Evolutionary conservation across 2,329 filamentous ascomycete genomes (phyloP), one percentile per base, ranked within the genome.

Genomic region (Pyricularia grisea): DNA sequence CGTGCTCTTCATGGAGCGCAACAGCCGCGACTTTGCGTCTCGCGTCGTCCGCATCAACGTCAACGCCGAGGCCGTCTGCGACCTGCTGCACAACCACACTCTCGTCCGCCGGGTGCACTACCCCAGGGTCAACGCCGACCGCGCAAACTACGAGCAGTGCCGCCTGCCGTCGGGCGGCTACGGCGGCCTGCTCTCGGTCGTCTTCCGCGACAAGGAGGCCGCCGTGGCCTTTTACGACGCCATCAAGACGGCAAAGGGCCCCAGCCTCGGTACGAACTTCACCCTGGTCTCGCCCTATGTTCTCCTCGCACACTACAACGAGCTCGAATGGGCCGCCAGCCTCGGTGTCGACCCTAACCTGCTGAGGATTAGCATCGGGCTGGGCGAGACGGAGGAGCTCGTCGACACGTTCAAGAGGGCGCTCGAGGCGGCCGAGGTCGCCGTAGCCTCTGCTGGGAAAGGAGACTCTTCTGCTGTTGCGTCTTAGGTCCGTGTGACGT

Each of bases 231-330:
- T 98, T 78, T 97, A 91, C 78, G 93, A 99, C 79, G 85, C 87
- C 14, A 81, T 99, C 20, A 88, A 96, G 71, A 95, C 93, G 1
- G 89, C 93, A 58, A 99, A 99, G 79, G 95, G 95, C 0, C 95
- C 95, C 0, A 97, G 93, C 78, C 82, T 99, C 67, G 95, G 95
- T 2, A 98, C 95, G 0, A 99, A 99, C 78, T 99, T 99, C 77
- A 98, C 95, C 0, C 82, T 99, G 55, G 90, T 90, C 69, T 97
- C 90, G 66, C 95, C 95, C 0, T 99, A 97, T 77, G 93, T 95
- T 27, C 82, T 99, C 42, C 80, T 99, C 36, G 95, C 95, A 4
- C 95, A 99, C 78, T 99, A 95, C 75, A 84, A 86, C 65, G 95
- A 99, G 81, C 79, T 98, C 61, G 90, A 94, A n/a, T 99, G 95